Evolutionary conservation across 2,329 filamentous ascomycete species (phyloP), one percentile per base, ranked within the genome.

Genomic region (Sporothrix dimorphospora): DNA sequence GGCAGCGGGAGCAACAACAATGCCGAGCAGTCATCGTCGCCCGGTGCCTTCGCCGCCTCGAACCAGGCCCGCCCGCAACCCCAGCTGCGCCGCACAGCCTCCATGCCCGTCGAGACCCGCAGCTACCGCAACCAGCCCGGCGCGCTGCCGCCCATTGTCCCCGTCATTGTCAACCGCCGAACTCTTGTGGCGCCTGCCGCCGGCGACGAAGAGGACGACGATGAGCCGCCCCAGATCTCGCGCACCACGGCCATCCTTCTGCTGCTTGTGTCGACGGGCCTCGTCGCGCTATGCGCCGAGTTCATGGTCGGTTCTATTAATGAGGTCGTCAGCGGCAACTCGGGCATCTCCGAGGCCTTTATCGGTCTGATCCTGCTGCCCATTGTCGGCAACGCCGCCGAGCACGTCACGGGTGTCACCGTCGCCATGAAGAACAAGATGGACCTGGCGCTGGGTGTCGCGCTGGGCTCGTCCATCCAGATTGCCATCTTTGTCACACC

Each of bases 341-440:
- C 80, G 21, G 81, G 81, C 49, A 78, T 90, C 2, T 87, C 86
- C 12, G 85, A 89, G 76, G 83, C 86, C 0, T 85, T 90, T 69
- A 87, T 90, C 63, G 88, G 88, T 49, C 81, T 90, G 14, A 88
- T 90, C 57, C 84, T 90, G 34, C 81, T 90, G 12, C 89, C 89
- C 0, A 86, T 90, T 51, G 86, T 89, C 0, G 88, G 89, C 47
- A 90, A 90, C 72, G 87, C 88, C 0, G 88, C 88, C 1, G 88
- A 90, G 77, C 88, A 90, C 73, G 85, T 88, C n/a, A 90, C 88
- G 0, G 87, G 88, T 0, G 86, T 90, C 1, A 86, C 85, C 0
- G 88, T 90, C 0, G 88, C 88, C 0, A 81, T 82, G 53, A 87
- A 87, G 74, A 87, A 89, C 74, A 89, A 90, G 77, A 85, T 90